phyloP scores from a whole-genome alignment of 108 stramenopile genomes.

The Chaetoceros muelleri region DNA sequence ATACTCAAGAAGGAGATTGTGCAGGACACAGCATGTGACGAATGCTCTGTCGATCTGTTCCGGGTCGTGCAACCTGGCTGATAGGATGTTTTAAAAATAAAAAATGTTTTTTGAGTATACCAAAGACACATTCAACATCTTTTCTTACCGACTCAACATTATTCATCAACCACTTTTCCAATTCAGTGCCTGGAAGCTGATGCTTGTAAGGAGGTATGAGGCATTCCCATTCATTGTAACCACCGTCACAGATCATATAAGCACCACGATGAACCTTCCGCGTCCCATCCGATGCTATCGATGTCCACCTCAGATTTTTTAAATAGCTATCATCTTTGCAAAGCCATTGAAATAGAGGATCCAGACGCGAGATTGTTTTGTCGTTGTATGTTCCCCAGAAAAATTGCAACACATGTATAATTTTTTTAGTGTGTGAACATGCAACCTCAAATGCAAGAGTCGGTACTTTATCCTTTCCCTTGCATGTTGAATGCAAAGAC shows the following conservation, averaged over 20 bases:
- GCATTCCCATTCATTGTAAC: constrained; percentile 22
- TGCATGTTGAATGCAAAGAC: too few relatives aligned
- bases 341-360: too few relatives aligned
- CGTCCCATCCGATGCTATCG: too few relatives aligned
- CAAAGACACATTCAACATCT: constrained; percentile 40
- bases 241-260: constrained; percentile 29
- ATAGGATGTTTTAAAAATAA: too few relatives aligned
- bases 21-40: constrained; percentile 24
- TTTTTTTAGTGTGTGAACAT: too few relatives aligned
- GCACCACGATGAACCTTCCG: constrained; percentile 17
- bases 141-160: constrained; percentile 28
- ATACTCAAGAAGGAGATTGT: constrained; percentile 22
- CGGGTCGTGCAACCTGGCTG: constrained; percentile 19
- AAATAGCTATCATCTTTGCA: too few relatives aligned
- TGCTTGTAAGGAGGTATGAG: constrained; percentile 18
- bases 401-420: too few relatives aligned
- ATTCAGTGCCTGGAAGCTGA: neutral
- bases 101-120: too few relatives aligned
- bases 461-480: too few relatives aligned
- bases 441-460: too few relatives aligned
- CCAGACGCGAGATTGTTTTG: constrained; percentile 6
- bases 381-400: constrained; percentile 20
- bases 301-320: too few relatives aligned
- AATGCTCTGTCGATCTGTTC: constrained; percentile 10
- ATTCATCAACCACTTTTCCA: constrained; percentile 2